These are phyloP conservation scores for Solanum hybrid DNA, from an alignment of 305 asterid genomes.

Conservation along the genomic window DNA sequence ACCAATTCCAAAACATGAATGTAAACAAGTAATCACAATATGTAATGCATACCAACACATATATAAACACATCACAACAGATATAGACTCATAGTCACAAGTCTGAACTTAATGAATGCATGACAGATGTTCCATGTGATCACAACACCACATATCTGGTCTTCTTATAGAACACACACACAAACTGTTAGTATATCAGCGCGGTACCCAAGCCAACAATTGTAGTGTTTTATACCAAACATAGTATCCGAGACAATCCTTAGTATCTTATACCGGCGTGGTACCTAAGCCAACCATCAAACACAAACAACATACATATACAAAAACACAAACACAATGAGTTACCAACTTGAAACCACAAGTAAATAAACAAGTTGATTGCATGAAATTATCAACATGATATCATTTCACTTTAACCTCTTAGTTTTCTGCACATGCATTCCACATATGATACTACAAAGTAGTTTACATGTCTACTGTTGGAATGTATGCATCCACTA, in stretches of 20 bases:
- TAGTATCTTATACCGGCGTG: not conserved
- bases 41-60: not conserved
- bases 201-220: not conserved
- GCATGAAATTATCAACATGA: not conserved
- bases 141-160: not conserved
- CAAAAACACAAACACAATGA: too few species aligned
- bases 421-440: too few species aligned
- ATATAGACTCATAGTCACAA: not conserved
- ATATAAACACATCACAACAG: not conserved
- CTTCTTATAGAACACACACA: not conserved
- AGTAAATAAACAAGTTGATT: not conserved
- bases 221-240: not conserved
- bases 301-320: not conserved
- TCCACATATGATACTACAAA: not conserved
- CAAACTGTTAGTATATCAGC: not conserved
- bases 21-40: not conserved
- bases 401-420: not conserved
- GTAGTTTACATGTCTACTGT: too few species aligned
- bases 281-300: not conserved
- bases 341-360: not conserved
- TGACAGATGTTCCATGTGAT: not conserved
- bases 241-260: not conserved
- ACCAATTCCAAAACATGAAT: not conserved
- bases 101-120: not conserved
- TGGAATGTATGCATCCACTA: too few species aligned